These are phyloP conservation scores for Samsoniella hepiali DNA, from an alignment of 2,329 filamentous ascomycete genomes.

Conservation along the genomic window DNA sequence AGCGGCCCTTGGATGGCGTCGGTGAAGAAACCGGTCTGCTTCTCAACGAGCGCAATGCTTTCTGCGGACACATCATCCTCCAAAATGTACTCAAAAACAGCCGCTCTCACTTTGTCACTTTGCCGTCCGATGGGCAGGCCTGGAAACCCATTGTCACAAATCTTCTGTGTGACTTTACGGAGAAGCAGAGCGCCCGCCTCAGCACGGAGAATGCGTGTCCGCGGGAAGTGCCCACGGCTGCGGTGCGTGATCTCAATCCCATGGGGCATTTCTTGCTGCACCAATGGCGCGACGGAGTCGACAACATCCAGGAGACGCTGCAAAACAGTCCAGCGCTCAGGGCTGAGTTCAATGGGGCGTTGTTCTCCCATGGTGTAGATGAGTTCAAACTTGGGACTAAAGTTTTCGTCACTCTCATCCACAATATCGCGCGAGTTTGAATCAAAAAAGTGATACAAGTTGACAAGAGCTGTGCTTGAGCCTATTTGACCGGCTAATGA, in stretches of 20 bases:
- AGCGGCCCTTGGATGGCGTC: not conserved
- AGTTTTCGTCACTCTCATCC: constrained; percentile 64
- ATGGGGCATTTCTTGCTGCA: not conserved
- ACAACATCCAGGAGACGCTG: constrained; percentile 32
- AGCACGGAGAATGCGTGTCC: constrained; percentile 8
- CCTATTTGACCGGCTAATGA: constrained; percentile 25
- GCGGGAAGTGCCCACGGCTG: not conserved
- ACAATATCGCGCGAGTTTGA: constrained; percentile 51
- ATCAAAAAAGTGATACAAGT: constrained; percentile 44
- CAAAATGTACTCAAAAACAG: not conserved
- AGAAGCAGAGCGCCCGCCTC: not conserved
- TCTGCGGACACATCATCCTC: not conserved
- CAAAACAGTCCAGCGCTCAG: constrained; percentile 54
- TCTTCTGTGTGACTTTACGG: not conserved
- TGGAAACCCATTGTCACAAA: constrained; percentile 27
- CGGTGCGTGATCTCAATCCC: not conserved
- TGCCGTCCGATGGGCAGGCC: constrained; percentile 43
- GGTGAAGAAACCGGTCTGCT: not conserved
- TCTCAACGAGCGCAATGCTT: not conserved
- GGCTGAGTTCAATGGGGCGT: constrained; percentile 47
- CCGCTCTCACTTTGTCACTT: constrained; percentile 18
- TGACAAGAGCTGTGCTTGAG: constrained; percentile 34
- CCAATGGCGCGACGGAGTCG: not conserved
- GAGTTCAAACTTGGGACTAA: constrained; percentile 58
- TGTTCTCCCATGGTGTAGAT: constrained; percentile 61